Conservation (phyloP, 208 protist genomes). For the Zelonia costaricensis region DNA sequence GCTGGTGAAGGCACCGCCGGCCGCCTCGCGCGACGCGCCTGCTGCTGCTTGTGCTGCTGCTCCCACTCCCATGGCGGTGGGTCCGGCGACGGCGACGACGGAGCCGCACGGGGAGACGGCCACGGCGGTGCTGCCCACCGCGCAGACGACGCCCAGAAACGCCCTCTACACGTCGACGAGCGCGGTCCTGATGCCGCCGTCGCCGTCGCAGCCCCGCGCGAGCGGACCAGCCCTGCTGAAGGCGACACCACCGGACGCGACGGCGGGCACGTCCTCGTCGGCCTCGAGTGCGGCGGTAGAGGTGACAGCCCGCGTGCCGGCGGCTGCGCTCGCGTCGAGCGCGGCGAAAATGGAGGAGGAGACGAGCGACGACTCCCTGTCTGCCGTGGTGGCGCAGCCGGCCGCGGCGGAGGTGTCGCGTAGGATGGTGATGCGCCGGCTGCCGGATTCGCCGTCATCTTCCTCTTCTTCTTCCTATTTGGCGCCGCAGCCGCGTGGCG, state of each 20-base stretch:
- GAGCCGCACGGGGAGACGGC: constrained; percentile 20
- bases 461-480: background rate
- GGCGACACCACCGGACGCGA: background rate
- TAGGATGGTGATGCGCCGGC: background rate
- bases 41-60: too few relatives aligned
- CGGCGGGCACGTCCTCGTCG: background rate
- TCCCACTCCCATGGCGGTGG: too few relatives aligned
- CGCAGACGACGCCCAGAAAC: constrained; percentile 3
- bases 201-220: constrained; percentile 23
- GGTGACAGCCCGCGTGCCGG: too few relatives aligned
- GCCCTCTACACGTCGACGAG: constrained; percentile 13
- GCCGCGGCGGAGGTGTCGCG: background rate
- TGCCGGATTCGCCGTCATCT: background rate
- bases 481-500: too few relatives aligned
- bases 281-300: background rate
- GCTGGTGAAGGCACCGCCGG: too few relatives aligned
- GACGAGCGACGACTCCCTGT: too few relatives aligned
- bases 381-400: too few relatives aligned
- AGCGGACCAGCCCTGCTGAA: too few relatives aligned
- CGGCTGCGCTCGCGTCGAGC: too few relatives aligned
- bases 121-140: constrained; percentile 12
- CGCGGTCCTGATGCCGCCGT: constrained; percentile 25
- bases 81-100: background rate
- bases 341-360: too few relatives aligned
- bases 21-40: too few relatives aligned